Conservation (phyloP, 306 rosid species). For the Castanopsis chinensis region DNA sequence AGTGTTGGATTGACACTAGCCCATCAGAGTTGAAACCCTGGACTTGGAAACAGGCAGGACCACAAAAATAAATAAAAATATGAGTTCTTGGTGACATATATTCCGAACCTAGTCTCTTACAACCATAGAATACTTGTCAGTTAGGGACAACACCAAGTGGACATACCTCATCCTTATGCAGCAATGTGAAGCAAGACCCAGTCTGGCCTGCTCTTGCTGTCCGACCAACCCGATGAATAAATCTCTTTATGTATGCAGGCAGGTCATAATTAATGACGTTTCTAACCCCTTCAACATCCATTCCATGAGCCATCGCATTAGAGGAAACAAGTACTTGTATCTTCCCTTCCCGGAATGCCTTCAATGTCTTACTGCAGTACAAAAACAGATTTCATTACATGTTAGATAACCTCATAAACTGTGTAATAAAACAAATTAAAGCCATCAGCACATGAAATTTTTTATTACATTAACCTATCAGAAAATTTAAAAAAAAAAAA, state of each 20-base stretch:
- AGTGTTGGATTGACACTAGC: neutral
- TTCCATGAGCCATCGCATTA: constrained; percentile 98
- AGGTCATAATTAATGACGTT: constrained; percentile 81
- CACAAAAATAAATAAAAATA: neutral
- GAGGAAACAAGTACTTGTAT: constrained; percentile 89
- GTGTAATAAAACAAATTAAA: neutral
- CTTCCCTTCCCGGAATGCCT: constrained; percentile 71
- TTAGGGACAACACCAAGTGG: neutral
- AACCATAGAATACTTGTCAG: neutral
- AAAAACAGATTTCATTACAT: constrained; percentile 17
- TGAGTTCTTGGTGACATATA: neutral
- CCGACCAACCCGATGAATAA: constrained; percentile 91
- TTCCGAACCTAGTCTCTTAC: neutral
- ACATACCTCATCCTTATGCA: constrained; percentile 71
- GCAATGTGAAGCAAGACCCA: constrained; percentile 86
- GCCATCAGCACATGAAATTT: neutral
- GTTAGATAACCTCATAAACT: neutral
- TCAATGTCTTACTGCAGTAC: constrained; percentile 70
- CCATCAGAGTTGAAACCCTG: neutral
- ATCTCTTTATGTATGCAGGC: constrained; percentile 79
- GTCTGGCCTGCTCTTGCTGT: constrained; percentile 92
- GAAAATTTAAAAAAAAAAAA: no score
- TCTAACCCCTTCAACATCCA: constrained; percentile 91
- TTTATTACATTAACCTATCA: no score
- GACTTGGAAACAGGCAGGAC: neutral